Evolutionary conservation across 2,329 filamentous ascomycete species (phyloP), one percentile per base, ranked within the genome.

Genomic region (Penicillium digitatum): DNA sequence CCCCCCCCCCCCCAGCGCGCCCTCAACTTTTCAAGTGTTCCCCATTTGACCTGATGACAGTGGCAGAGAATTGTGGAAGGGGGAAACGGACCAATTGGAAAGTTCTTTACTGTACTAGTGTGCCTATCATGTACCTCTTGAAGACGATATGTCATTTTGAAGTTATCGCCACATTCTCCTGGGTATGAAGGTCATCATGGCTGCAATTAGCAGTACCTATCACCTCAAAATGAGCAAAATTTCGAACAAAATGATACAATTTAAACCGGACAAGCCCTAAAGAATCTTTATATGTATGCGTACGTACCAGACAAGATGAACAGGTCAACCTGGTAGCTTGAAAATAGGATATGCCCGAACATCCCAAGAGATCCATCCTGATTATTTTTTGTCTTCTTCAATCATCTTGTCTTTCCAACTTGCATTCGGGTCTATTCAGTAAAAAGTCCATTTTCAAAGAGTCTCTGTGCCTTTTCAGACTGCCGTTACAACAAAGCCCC

Each of bases 401-500:
- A 20, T 34, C 24, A 27, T 26, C 24, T 37, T 12, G 20, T n/a
- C 22, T 43, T 7, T 45, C 24, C 45, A 37, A 42, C 12, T n/a
- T 26, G 1, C 10, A 35, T 20, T 38, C 10, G 12, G 32, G 42
- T 38, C 20, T 3, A 22, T 4, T 31, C 26, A 31, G 22, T 24
- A 8, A 6, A 34, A 34, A 34, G 14, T 34, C 16, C 31, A 34
- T 34, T 34, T 34, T 34, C n/a, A n/a, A n/a, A n/a, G n/a, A n/a
- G n/a, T n/a, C n/a, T n/a, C 16, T 52, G 43, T 48, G 18, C 35
- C 24, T 48, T 35, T 53, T 46, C 32, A 31, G 44, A 29, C 34
- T 31, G n/a, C 32, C 7, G 34, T 48, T 48, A 35, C 22, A 12
- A 40, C 34, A 22, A 12, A 56, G 60, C 60, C 60, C 63, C 62